Percentiles rank a stretch among this genome's conserved stretches.
Conservation (phyloP, 192 early-diverging fungal species). For the Helicostylum pulchrum region DNA sequence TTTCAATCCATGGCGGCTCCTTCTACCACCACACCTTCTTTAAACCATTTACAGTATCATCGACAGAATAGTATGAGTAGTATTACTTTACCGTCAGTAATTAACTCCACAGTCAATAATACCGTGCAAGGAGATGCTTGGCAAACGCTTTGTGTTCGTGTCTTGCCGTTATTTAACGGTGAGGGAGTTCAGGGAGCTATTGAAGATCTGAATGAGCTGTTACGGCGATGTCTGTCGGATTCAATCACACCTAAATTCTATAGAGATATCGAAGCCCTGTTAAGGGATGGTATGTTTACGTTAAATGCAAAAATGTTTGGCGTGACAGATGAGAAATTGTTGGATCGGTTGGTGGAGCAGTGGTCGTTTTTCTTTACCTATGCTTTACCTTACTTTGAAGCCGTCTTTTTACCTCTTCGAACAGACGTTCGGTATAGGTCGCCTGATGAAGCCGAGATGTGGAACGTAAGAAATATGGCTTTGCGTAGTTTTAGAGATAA, state of each 20-base stretch:
- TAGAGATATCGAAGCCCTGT: slow-evolving; percentile 55
- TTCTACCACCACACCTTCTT: slow-evolving; percentile 7
- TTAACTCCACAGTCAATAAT: slow-evolving; percentile 1
- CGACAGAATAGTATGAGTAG: slow-evolving; percentile 33
- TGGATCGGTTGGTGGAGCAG: slow-evolving; percentile 64
- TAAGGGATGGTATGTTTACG: slow-evolving; percentile 62
- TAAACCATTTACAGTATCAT: slow-evolving; percentile 17
- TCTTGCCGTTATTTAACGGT: slow-evolving; percentile 86
- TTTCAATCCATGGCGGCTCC: slow-evolving; percentile 16
- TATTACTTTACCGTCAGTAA: slow-evolving; percentile 5
- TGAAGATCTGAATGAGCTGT: slow-evolving; percentile 80
- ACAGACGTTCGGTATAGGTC: slow-evolving; percentile 39
- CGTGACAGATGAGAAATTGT: slow-evolving; percentile 62
- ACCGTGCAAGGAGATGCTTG: slow-evolving; percentile 58
- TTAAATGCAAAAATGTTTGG: slow-evolving; percentile 63
- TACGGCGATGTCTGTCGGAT: slow-evolving; percentile 50
- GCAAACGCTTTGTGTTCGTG: slow-evolving; percentile 65
- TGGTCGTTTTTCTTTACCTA: slow-evolving; percentile 83
- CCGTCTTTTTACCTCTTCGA: slow-evolving; percentile 76
- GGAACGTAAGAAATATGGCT: slow-evolving; percentile 61
- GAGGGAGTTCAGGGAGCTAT: slow-evolving; percentile 76
- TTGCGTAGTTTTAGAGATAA: slow-evolving; percentile 63
- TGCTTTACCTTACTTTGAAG: slow-evolving; percentile 83
- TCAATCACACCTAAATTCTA: slow-evolving; percentile 39
- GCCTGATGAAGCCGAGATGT: slow-evolving; percentile 39